Evolutionary conservation across 1,139 yeast genomes (phyloP), one percentile per base, ranked within the genome.

Genomic region (Scheffersomyces segobiensis): DNA sequence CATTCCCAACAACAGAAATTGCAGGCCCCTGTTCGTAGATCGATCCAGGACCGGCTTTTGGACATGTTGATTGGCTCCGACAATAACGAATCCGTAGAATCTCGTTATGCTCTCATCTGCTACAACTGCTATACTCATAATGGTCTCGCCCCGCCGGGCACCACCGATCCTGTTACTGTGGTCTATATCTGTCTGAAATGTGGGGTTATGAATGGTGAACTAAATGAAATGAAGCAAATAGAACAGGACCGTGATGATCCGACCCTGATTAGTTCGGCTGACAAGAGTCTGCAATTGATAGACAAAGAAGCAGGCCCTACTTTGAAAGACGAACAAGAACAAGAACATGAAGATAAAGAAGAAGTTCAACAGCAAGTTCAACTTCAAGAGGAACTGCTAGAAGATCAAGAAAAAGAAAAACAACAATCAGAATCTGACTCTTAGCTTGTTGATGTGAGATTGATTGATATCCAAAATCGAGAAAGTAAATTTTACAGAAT

Each of bases 131-230:
- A 73, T 52, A 76, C 80, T 32, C 97, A 91, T 71, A 91, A 91
- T 67, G 97, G 97, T 1, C 78, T 91, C 56, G 97, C 97, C 0
- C 91, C 93, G 5, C 93, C 92, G 1, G 89, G 90, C 53, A 70
- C 76, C 19, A 75, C 77, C 57, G 69, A 77, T 22, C 91, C 96
- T 0, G 71, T 70, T 5, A 73, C 76, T 20, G 86, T 92, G 8
- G 75, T 75, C 58, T 93, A 88, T 68, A 73, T 80, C 5, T 93
- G 98, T 72, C 92, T 95, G 12, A 75, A 78, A 46, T 93, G 98
- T 74, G 92, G 91, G 0, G 65, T 67, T 19, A 62, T 83, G 64
- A 89, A 89, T 69, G 90, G 85, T 5, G 56, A 63, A 14, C 42
- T n/a, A 46, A 58, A 55, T 46, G 61, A 53, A 46, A 53, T 59